A percentile compares a stretch with the other conserved stretches of the same genome.
Conservation (phyloP, 139 green algal genomes). For the Chlorella sp. region DNA sequence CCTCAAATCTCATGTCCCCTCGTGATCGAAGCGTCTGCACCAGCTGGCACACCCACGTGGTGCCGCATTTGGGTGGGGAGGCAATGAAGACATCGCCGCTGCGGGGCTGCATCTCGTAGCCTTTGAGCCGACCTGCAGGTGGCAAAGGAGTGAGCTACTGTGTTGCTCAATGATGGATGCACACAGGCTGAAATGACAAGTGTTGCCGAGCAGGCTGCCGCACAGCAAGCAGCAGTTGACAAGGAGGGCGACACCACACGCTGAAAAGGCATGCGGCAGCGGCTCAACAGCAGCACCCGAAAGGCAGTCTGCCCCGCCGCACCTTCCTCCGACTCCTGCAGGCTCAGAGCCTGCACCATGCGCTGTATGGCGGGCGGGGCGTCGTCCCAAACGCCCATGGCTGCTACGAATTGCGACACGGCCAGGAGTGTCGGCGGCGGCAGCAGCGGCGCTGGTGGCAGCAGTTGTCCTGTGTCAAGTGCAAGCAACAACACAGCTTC, state of each 20-base stretch:
- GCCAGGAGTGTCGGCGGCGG: neutral
- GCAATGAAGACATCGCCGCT: constrained; percentile 38
- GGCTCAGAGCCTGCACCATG: neutral
- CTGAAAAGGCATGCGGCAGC: no score
- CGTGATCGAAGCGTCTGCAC: constrained; percentile 50
- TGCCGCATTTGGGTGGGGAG: constrained; percentile 43
- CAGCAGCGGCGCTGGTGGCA: no score
- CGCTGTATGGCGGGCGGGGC: neutral
- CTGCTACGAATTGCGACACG: neutral
- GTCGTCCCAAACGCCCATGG: neutral
- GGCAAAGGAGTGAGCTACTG: neutral
- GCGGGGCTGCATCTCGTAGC: constrained; percentile 7
- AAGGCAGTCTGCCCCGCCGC: neutral
- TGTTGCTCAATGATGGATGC: no score
- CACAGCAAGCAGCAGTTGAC: no score
- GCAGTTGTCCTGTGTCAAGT: neutral
- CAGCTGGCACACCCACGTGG: constrained; percentile 59
- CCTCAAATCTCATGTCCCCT: constrained; percentile 60
- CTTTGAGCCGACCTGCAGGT: neutral
- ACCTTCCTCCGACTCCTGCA: constrained; percentile 1
- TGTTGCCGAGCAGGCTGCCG: no score
- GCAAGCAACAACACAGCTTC: no score
- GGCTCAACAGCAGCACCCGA: no score
- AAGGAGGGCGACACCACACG: no score
- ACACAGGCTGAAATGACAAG: no score